These are phyloP conservation scores for Lipomyces yamanashiensis DNA, from an alignment of 805 yeast species.

Conservation along the genomic window DNA sequence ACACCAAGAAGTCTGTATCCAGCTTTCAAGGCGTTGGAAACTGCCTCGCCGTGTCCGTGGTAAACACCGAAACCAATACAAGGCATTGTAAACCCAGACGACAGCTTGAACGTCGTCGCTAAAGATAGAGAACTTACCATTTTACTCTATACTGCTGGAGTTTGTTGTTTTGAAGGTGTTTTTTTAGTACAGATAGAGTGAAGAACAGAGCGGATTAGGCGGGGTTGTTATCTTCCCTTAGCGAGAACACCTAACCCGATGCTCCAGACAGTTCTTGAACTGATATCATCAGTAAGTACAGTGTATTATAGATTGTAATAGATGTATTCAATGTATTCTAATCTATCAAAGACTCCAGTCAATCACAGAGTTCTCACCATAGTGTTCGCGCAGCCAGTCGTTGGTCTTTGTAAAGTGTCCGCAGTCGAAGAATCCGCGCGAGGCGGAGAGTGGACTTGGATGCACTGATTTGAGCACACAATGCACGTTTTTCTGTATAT, in stretches of 20 bases:
- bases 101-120: slow-evolving; percentile 16
- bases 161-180: background rate
- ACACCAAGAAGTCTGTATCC: slow-evolving; percentile 73
- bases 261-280: background rate
- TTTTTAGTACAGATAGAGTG: background rate
- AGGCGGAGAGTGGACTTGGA: slow-evolving; percentile 93
- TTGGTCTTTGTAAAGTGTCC: slow-evolving; percentile 76
- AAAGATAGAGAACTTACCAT: slow-evolving; percentile 8
- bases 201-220: background rate
- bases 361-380: slow-evolving; percentile 53
- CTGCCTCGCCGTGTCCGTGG: slow-evolving; percentile 45
- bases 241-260: no score
- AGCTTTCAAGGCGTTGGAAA: slow-evolving; percentile 59
- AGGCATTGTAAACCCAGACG: slow-evolving; percentile 21
- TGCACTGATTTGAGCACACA: slow-evolving; percentile 76
- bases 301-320: no score
- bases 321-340: no score
- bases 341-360: slow-evolving; percentile 57
- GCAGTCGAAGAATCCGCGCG: slow-evolving; percentile 80
- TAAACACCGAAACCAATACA: slow-evolving; percentile 29
- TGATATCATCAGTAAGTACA: background rate
- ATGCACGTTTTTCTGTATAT: slow-evolving; percentile 38
- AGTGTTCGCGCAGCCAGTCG: slow-evolving; percentile 65
- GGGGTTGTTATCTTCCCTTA: no score
- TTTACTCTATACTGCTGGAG: background rate